Base-by-base conservation (phyloP, 129 eudicot species). In the Arctium lappa region DNA sequence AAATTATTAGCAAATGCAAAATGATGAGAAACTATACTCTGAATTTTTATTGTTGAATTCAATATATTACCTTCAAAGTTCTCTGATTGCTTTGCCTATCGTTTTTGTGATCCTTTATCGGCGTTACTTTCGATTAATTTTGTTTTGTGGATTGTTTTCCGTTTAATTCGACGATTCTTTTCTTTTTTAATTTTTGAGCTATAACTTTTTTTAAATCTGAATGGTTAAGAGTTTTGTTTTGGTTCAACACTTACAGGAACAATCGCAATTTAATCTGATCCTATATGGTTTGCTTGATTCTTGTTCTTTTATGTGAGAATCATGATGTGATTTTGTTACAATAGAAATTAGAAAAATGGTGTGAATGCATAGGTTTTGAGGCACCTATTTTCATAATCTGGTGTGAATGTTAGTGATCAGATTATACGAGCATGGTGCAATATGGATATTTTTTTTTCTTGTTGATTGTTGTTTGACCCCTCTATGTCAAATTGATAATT, bases 51-150 rank as follows among this genome's bases (percentile, higher is more conserved):
- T 84, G 80, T 84, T 79, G 87, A 83, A 70, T 87, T 65, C 80
- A 44, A 46, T 75, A 2, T 44, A 76, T 60, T 76, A 86, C 86
- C 92, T 89, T 89, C 90, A 86, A 86, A 89, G 90, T 89, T 89
- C 92, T 89, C 90, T 89, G 90, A 89, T 89, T 87, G 86, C 87
- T 79, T 75, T 69, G 29, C 29, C 6, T 77, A n/a, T 36, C 0
- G 0, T 34, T 5, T 34, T 60, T 73, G 31, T 1, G 27, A 22
- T 22, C 27, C 27, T 22, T 22, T 22, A 62, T 72, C 1, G 42
- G 0, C 12, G 2, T 4, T 33, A 22, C 15, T 18, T 63, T 63
- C 27, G 27, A 9, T 78, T 78, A 2, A 11, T 6, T 6, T 33
- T 32, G 3, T 8, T 74, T n/a, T n/a, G 0, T 60, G 1, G 29